Base-by-base conservation (phyloP, 139 green algal genomes). In the Astrephomene gubernaculifera region DNA sequence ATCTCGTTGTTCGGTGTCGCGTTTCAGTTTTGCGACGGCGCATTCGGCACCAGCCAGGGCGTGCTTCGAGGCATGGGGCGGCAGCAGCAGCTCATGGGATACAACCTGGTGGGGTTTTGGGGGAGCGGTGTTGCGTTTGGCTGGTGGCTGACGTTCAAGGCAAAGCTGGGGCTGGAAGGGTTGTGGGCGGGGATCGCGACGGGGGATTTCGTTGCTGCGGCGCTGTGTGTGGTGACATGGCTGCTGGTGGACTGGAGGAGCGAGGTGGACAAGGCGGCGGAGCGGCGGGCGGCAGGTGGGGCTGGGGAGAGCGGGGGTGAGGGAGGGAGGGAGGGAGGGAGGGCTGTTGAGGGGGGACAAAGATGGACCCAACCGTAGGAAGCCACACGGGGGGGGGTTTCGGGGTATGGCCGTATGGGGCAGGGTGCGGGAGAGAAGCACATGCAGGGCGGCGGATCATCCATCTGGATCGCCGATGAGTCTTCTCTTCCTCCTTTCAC, bases 81-180 rank as follows among this genome's bases (percentile, higher is more conserved):
- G 2, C 89, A 92, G 70, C 64, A 39, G 0, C 75, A 86, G 44
- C 75, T 90, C 24, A 86, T 90, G 78, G 0, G 57, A 10, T 88
- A 82, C 79, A 92, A 92, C 86, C 53, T 87, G 53, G 8, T 87
- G 0, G 80, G 78, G 35, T 92, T 92, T 86, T 92, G 89, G 89
- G 54, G 74, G 44, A 71, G 88, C 4, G 89, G 86, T 4, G 86
- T 92, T 22, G 57, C 84, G 21, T 49, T 87, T 5, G 87, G 87
- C 61, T 90, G 75, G 57, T 82, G 57, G 54, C 75, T 90, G 3
- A 88, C 87, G 0, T 90, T 90, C 45, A 87, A 75, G 71, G 65
- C 65, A 25, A 22, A 45, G 19, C 69, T 85, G 76, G 82, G 87
- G 8, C 70, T 90, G 12, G 67, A 73, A 61, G 87, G 87, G 0